Conservation (phyloP, 169 alveolate genomes). For the Perkinsus chesapeaki region DNA sequence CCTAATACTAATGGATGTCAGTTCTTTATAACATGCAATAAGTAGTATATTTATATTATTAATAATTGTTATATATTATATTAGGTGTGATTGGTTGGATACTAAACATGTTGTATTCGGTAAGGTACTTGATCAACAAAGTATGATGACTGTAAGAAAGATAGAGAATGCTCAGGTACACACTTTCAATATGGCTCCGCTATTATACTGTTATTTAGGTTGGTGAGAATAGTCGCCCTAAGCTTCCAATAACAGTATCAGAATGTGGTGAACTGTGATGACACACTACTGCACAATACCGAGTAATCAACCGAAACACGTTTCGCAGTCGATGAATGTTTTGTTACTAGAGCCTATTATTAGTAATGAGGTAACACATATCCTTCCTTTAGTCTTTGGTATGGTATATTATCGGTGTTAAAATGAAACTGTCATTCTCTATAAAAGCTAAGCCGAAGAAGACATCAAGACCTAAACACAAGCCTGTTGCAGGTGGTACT, state of each 20-base stretch:
- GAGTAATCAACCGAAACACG: no score
- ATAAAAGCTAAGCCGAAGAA: neutral
- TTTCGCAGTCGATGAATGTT: neutral
- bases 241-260: neutral
- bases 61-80: neutral
- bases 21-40: constrained; percentile 77
- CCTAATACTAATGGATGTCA: constrained; percentile 87
- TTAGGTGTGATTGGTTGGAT: constrained; percentile 33
- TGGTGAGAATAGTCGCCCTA: neutral
- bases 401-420: neutral
- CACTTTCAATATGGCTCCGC: no score
- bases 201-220: neutral
- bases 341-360: neutral
- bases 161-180: constrained; percentile 35
- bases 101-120: constrained; percentile 79
- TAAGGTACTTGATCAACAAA: constrained; percentile 47
- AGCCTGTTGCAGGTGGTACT: neutral
- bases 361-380: neutral
- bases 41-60: neutral
- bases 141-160: constrained; percentile 41
- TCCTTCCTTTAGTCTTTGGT: neutral
- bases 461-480: neutral
- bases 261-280: neutral
- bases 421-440: neutral
- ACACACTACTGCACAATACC: no score